A percentile compares a stretch with the other conserved stretches of the same genome.
phyloP scores from a whole-genome alignment of 495 filamentous ascomycete species.

The Chlorociboria aeruginascens region DNA sequence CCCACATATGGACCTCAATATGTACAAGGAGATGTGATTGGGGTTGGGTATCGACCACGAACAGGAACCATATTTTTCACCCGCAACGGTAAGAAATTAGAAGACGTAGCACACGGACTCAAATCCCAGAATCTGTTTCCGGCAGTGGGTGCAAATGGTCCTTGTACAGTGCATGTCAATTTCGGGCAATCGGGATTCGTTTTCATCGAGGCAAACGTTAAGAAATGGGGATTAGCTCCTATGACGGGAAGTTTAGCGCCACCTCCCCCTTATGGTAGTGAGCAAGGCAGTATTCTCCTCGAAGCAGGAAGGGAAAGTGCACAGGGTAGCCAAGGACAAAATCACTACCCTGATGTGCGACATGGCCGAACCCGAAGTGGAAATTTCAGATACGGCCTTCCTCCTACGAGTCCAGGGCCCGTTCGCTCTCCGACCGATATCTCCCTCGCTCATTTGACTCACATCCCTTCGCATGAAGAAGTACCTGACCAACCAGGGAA shows the following conservation, averaged over 20 bases:
- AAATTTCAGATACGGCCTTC: conserved; percentile 44
- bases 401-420: conserved; percentile 79
- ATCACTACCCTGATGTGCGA: conserved; percentile 29
- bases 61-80: conserved; percentile 97
- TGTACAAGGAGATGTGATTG: conserved; percentile 89
- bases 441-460: conserved; percentile 66
- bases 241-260: conserved; percentile 93
- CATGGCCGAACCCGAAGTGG: conserved; percentile 45
- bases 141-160: conserved; percentile 86
- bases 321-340: conserved; percentile 39
- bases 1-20: conserved; percentile 71
- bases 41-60: conserved; percentile 87
- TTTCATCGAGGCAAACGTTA: conserved; percentile 98
- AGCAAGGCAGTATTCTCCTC: conserved; percentile 88
- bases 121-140: conserved; percentile 97
- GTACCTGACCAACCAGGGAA: conserved; percentile 55
- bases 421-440: conserved; percentile 92
- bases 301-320: conserved; percentile 66
- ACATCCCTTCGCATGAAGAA: conserved; percentile 61
- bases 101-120: conserved; percentile 85
- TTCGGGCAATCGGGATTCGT: conserved; percentile 97
- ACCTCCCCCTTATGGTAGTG: conserved; percentile 90
- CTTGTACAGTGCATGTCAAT: conserved; percentile 87
- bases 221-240: conserved; percentile 96
- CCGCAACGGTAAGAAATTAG: conserved; percentile 91